A percentile compares a stretch with the other conserved stretches of the same genome.
Conservation (phyloP, 2,329 filamentous ascomycete genomes). For the Dothidotthia symphoricarpi region DNA sequence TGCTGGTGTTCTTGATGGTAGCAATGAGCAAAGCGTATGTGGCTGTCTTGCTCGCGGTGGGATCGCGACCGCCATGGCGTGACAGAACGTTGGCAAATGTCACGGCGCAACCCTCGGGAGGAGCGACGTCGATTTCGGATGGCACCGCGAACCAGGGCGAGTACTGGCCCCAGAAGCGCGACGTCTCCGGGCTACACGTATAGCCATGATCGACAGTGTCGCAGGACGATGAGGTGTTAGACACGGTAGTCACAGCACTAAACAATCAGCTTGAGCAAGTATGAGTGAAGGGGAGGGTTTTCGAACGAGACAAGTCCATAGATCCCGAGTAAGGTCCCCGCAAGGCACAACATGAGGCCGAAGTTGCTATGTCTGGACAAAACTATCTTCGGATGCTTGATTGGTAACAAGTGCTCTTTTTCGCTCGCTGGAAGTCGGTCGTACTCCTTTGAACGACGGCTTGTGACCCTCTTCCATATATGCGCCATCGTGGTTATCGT, state of each 20-base stretch:
- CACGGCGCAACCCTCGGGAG: constrained; percentile 68
- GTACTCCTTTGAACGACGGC: constrained; percentile 25
- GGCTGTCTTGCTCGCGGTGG: constrained; percentile 66
- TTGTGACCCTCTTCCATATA: constrained; percentile 33
- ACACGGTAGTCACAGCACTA: constrained; percentile 17
- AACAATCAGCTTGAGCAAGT: constrained; percentile 9
- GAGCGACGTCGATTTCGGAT: constrained; percentile 59
- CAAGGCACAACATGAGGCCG: constrained; percentile 18
- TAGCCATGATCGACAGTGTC: constrained; percentile 59
- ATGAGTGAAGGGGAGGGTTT: constrained; percentile 1
- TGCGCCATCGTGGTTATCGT: constrained; percentile 19
- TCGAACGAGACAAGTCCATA: constrained; percentile 30
- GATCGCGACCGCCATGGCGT: constrained; percentile 80
- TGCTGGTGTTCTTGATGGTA: constrained; percentile 60
- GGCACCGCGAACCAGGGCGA: constrained; percentile 77
- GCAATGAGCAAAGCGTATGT: constrained; percentile 64
- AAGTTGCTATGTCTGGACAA: constrained; percentile 8
- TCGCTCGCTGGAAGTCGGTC: constrained; percentile 32
- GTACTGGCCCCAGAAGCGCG: constrained; percentile 81
- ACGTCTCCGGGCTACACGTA: constrained; percentile 60
- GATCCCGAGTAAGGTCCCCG: constrained; percentile 18
- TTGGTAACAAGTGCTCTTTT: constrained; percentile 22
- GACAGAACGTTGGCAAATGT: constrained; percentile 81
- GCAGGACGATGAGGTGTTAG: constrained; percentile 47
- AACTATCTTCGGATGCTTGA: constrained; percentile 16